Percentiles rank a stretch among this genome's conserved stretches.
Evolutionary conservation across 2,329 filamentous ascomycete species (phyloP).

Genomic region (Ceratocystis variospora): DNA sequence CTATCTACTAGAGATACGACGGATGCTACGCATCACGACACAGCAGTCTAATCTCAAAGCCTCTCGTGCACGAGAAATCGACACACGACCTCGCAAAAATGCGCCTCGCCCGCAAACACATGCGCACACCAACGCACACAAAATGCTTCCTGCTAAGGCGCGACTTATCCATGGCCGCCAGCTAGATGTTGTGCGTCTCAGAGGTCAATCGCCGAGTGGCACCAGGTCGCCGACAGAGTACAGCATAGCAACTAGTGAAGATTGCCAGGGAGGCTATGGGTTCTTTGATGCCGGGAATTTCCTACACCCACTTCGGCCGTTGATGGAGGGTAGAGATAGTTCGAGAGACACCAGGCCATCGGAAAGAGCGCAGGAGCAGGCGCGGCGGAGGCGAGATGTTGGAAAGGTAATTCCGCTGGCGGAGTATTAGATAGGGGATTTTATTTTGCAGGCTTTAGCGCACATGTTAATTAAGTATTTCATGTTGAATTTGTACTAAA

Average conservation of each 20-base stretch:
- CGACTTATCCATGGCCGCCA: conserved; percentile 40
- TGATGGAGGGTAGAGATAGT: conserved; percentile 45
- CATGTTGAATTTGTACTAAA: too few species aligned
- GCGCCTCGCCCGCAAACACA: neutral
- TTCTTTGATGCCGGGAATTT: conserved; percentile 98
- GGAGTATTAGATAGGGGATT: conserved; percentile 41
- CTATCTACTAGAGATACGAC: conserved; percentile 81
- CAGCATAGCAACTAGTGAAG: conserved; percentile 59
- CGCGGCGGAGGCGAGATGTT: conserved; percentile 48
- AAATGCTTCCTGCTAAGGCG: conserved; percentile 37
- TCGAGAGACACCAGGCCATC: conserved; percentile 40
- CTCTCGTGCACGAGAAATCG: conserved; percentile 41
- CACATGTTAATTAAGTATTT: too few species aligned
- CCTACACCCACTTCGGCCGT: conserved; percentile 52
- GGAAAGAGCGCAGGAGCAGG: conserved; percentile 46
- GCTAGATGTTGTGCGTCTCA: conserved; percentile 38
- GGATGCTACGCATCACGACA: conserved; percentile 59
- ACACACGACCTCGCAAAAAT: conserved; percentile 22
- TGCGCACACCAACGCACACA: neutral
- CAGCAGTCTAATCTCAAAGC: conserved; percentile 31
- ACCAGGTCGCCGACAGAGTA: conserved; percentile 50
- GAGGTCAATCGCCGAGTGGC: conserved; percentile 32
- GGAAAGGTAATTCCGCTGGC: conserved; percentile 59
- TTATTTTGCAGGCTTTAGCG: neutral
- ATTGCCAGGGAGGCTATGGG: conserved; percentile 83